Evolutionary conservation across 2,329 filamentous ascomycete species (phyloP).

Genomic region (Phialocephala sp.): DNA sequence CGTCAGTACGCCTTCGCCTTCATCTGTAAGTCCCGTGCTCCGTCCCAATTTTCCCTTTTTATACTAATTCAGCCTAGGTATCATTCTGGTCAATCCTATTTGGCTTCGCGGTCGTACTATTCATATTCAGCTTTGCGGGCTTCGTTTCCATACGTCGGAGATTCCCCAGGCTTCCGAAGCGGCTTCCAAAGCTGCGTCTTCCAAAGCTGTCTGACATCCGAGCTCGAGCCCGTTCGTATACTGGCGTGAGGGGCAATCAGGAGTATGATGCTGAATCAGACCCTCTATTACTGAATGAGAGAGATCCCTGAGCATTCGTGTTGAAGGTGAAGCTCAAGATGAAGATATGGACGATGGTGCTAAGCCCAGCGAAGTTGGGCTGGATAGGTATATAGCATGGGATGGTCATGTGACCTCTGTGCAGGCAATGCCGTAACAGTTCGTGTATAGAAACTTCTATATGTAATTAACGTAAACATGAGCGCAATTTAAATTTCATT

Average conservation of each 20-base stretch:
- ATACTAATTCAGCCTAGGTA: constrained; percentile 15
- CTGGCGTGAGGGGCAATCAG: not conserved
- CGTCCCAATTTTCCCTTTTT: not conserved
- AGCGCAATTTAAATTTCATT: not conserved
- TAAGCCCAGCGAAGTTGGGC: too few relatives aligned
- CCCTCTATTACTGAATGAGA: constrained; percentile 1
- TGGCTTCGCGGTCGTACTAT: not conserved
- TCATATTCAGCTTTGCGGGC: not conserved
- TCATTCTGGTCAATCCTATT: not conserved
- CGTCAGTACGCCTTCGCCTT: constrained; percentile 17
- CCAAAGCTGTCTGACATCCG: not conserved
- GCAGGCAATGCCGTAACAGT: too few relatives aligned
- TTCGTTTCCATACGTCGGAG: not conserved
- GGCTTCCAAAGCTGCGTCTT: not conserved
- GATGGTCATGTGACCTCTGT: too few relatives aligned
- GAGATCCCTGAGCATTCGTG: not conserved
- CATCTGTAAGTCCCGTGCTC: constrained; percentile 19
- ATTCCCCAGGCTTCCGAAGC: not conserved
- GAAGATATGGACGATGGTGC: too few relatives aligned
- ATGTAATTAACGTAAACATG: not conserved
- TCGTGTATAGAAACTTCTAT: not conserved
- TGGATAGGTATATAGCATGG: too few relatives aligned
- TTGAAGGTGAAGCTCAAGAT: too few relatives aligned
- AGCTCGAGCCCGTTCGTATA: not conserved
- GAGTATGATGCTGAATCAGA: constrained; percentile 3